Conservation (phyloP, 2,329 filamentous ascomycete genomes). For the Colletotrichum musicola region DNA sequence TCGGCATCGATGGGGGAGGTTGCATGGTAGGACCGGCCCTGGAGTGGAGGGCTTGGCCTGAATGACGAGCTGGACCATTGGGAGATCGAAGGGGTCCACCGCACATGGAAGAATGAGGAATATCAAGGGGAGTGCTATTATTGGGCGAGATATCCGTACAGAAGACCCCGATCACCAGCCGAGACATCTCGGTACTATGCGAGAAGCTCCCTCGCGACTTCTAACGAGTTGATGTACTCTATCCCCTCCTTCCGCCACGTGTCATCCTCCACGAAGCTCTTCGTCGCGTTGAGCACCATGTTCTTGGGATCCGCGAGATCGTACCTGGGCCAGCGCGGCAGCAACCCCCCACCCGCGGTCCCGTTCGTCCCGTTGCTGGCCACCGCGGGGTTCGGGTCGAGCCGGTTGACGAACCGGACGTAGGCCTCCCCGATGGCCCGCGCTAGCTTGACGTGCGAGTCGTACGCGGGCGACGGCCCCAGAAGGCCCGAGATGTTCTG, state of each 20-base stretch:
- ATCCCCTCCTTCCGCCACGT: conserved; percentile 62
- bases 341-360: conserved; percentile 21
- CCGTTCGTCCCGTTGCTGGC: conserved; percentile 22
- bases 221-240: conserved; percentile 54
- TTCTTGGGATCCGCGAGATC: conserved; percentile 54
- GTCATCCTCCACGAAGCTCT: conserved; percentile 59
- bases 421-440: conserved; percentile 56
- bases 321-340: conserved; percentile 59
- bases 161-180: not conserved
- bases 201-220: conserved; percentile 53
- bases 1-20: conserved; percentile 9
- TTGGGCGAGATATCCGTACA: not conserved
- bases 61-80: not conserved
- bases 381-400: conserved; percentile 54
- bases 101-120: not conserved
- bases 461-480: conserved; percentile 58
- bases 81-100: not conserved
- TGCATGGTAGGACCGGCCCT: conserved; percentile 8
- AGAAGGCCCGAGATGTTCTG: conserved; percentile 62
- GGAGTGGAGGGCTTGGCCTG: conserved; percentile 3
- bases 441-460: conserved; percentile 51
- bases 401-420: conserved; percentile 56
- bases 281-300: conserved; percentile 59
- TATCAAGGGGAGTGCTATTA: not conserved
- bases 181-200: conserved; percentile 13